A percentile compares a stretch with the other conserved stretches of the same genome.
phyloP scores from a whole-genome alignment of 345 rosid species.

The rapeseed (Brassica napus) region Da-Ae NC_063447.1:40663001-40663500 shows the following conservation, averaged over 20 bases:
- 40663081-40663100: background rate
- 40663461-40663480: too few relatives aligned
- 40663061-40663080: background rate
- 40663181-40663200: background rate
- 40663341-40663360: too few relatives aligned
- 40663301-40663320: too few relatives aligned
- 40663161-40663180: background rate
- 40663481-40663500: too few relatives aligned
- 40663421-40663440: too few relatives aligned
- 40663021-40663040: background rate
- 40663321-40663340: too few relatives aligned
- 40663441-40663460: too few relatives aligned
- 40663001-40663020: too few relatives aligned
- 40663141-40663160: background rate
- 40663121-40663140: too few relatives aligned
- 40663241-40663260: background rate
- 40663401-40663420: too few relatives aligned
- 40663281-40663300: background rate
- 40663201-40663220: background rate
- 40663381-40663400: too few relatives aligned
- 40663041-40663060: background rate
- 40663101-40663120: background rate
- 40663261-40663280: background rate
- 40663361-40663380: too few relatives aligned
- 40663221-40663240: background rate